Evolutionary conservation across 768 basidiomycete species (phyloP).

Genomic region (Holtermannia corniformis): DNA sequence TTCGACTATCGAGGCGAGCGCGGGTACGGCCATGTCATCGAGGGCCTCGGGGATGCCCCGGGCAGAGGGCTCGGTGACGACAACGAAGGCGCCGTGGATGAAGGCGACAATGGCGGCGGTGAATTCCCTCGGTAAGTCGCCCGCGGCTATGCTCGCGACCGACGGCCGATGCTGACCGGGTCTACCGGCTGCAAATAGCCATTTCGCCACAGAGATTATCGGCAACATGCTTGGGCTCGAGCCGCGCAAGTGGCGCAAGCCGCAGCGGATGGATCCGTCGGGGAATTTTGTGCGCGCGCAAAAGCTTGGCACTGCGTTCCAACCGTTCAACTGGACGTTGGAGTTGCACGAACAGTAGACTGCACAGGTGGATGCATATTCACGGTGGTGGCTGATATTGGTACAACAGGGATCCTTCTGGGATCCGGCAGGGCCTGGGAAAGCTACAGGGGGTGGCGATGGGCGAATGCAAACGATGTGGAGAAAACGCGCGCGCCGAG

Average conservation of each 20-base stretch:
- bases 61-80: constrained; percentile 48
- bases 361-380: neutral
- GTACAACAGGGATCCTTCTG: neutral
- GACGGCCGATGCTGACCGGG: neutral
- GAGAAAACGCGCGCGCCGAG: neutral
- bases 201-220: constrained; percentile 89
- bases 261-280: constrained; percentile 60
- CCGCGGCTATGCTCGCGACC: neutral
- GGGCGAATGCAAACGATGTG: neutral
- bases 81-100: constrained; percentile 59
- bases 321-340: constrained; percentile 46
- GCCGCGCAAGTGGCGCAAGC: constrained; percentile 73
- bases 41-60: constrained; percentile 64
- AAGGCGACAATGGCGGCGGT: constrained; percentile 81
- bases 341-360: constrained; percentile 15
- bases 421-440: neutral
- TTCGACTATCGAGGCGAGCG: constrained; percentile 97
- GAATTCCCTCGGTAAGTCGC: constrained; percentile 69
- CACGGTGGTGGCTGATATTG: no score
- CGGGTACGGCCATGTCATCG: constrained; percentile 96
- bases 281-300: constrained; percentile 62
- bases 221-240: constrained; percentile 83
- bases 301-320: constrained; percentile 64
- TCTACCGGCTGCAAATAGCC: constrained; percentile 52
- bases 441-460: neutral